A percentile compares a stretch with the other conserved stretches of the same genome.
Conservation (phyloP, 2,329 filamentous ascomycete genomes). For the Tolypocladium nubicola region DNA sequence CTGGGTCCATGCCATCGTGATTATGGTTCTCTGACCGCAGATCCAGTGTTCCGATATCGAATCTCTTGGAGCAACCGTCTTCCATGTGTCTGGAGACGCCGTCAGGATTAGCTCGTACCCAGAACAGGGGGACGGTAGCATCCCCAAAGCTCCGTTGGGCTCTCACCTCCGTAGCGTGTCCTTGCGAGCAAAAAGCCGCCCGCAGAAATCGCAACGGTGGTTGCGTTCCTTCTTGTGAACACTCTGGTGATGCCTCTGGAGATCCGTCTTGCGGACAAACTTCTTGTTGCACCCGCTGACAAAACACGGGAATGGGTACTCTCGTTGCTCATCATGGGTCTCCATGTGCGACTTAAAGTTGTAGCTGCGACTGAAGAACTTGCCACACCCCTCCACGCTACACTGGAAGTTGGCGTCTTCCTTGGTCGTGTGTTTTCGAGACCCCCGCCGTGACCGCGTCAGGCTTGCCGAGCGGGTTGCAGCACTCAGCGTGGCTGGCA, state of each 20-base stretch:
- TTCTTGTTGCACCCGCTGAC: constrained; percentile 57
- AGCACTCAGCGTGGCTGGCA: background rate
- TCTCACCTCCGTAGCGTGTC: constrained; percentile 70
- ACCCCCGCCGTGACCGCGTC: constrained; percentile 8
- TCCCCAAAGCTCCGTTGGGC: background rate
- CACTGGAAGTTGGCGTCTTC: constrained; percentile 67
- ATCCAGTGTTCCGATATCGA: constrained; percentile 44
- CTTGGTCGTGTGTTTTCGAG: constrained; percentile 48
- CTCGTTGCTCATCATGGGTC: constrained; percentile 65
- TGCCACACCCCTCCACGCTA: constrained; percentile 57
- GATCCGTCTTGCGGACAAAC: constrained; percentile 76
- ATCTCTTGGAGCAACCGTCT: constrained; percentile 63
- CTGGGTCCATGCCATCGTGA: background rate
- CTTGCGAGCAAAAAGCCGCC: constrained; percentile 63
- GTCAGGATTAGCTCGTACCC: background rate
- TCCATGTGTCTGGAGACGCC: constrained; percentile 53
- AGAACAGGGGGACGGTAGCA: too few species aligned
- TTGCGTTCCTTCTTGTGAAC: constrained; percentile 67
- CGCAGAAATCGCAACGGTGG: constrained; percentile 61
- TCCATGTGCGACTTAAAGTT: constrained; percentile 83
- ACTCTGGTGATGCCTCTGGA: constrained; percentile 50
- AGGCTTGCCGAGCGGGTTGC: background rate
- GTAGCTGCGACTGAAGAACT: constrained; percentile 72
- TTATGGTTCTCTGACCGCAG: constrained; percentile 20
- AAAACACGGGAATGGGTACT: constrained; percentile 60